Conservation (phyloP, 108 stramenopile genomes). For the Conticribra weissflogii region DNA sequence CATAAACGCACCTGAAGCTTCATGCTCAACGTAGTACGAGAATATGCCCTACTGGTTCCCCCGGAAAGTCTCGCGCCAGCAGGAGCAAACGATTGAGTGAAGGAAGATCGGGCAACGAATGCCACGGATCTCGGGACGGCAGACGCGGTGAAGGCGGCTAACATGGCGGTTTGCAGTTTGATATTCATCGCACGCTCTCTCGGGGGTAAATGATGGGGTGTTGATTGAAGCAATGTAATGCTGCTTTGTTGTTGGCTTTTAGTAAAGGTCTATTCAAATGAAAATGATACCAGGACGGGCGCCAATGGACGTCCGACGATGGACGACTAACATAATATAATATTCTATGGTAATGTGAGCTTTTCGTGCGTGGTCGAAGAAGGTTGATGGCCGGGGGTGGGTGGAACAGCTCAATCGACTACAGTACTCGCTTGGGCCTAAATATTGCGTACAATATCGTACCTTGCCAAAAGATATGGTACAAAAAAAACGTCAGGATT, state of each 20-base stretch:
- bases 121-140: conserved; percentile 15
- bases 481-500: too few species aligned
- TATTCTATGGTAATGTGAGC: too few species aligned
- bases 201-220: too few species aligned
- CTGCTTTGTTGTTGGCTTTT: not conserved
- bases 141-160: conserved; percentile 19
- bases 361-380: too few species aligned
- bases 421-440: too few species aligned
- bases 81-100: conserved; percentile 26
- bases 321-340: too few species aligned
- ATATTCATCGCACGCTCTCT: too few species aligned
- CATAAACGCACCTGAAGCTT: too few species aligned
- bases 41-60: conserved; percentile 21
- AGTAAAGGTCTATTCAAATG: not conserved
- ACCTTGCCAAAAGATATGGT: too few species aligned
- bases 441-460: too few species aligned
- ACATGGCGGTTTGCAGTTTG: conserved; percentile 20
- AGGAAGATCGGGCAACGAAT: conserved; percentile 37
- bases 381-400: too few species aligned
- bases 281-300: not conserved
- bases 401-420: too few species aligned
- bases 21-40: conserved; percentile 60
- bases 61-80: not conserved
- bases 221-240: not conserved
- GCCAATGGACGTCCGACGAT: not conserved